These are phyloP conservation scores for Rhizoctonia solani DNA, from an alignment of 1,284 basidiomycete species.

Conservation along the genomic window DNA sequence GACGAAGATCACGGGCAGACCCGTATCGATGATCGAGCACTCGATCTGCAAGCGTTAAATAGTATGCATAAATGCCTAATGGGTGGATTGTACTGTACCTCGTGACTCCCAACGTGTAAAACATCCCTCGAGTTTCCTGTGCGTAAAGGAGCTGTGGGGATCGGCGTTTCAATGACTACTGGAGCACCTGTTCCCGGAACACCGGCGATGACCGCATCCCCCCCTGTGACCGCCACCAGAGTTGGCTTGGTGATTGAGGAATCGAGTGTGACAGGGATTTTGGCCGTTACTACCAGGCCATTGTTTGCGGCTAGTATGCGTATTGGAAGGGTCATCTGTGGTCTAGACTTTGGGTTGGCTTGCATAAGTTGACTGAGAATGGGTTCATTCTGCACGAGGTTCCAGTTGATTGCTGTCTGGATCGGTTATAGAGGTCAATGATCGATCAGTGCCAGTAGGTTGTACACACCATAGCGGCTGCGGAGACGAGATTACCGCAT, in stretches of 20 bases:
- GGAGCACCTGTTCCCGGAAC: slow-evolving; percentile 34
- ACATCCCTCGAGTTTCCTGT: slow-evolving; percentile 25
- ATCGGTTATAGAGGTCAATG: no score
- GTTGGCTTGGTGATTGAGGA: not conserved
- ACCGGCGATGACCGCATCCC: slow-evolving; percentile 31
- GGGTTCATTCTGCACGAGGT: slow-evolving; percentile 15
- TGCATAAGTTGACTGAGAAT: not conserved
- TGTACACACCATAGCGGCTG: slow-evolving; percentile 29
- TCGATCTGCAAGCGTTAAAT: slow-evolving; percentile 13
- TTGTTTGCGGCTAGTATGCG: slow-evolving; percentile 34
- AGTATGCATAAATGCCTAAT: not conserved
- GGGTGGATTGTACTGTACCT: not conserved
- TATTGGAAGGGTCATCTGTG: slow-evolving; percentile 14
- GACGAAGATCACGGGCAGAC: slow-evolving; percentile 43
- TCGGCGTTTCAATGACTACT: slow-evolving; percentile 35
- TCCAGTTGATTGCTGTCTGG: slow-evolving; percentile 33
- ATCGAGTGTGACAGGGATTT: slow-evolving; percentile 21
- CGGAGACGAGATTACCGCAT: slow-evolving; percentile 49
- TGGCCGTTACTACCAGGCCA: slow-evolving; percentile 32
- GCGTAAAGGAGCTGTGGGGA: slow-evolving; percentile 12
- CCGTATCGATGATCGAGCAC: slow-evolving; percentile 35
- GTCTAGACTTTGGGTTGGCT: not conserved
- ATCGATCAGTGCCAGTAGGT: not conserved
- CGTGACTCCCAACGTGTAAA: slow-evolving; percentile 12
- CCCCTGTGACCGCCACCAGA: slow-evolving; percentile 20